Evolutionary conservation across 768 basidiomycete species (phyloP).

Genomic region (Favolaschia claudopus): DNA sequence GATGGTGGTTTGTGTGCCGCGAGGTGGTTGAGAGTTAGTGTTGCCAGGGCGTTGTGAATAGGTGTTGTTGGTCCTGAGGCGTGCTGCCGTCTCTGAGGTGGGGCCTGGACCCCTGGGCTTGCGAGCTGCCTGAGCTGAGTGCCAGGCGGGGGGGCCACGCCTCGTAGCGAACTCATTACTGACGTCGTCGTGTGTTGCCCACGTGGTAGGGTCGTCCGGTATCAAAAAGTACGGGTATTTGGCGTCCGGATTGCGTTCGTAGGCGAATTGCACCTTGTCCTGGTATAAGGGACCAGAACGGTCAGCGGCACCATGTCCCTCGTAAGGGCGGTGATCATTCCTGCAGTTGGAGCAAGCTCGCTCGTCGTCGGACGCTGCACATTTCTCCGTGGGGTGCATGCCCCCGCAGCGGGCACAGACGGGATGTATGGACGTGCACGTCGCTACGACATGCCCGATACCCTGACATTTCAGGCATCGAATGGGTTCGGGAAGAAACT

Average conservation of each 20-base stretch:
- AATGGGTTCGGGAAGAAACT: conserved; percentile 24
- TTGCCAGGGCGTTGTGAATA: too few species aligned
- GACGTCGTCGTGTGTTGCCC: background rate
- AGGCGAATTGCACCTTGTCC: conserved; percentile 6
- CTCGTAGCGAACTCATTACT: too few species aligned
- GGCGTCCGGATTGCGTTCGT: conserved; percentile 19
- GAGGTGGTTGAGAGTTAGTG: too few species aligned
- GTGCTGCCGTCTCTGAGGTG: too few species aligned
- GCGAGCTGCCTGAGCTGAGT: too few species aligned
- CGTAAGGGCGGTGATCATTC: background rate
- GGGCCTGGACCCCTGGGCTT: too few species aligned
- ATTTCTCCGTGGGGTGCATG: conserved; percentile 27
- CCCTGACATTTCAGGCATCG: conserved; percentile 28
- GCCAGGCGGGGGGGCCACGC: too few species aligned
- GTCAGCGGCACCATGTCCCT: conserved; percentile 39
- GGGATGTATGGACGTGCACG: conserved; percentile 16
- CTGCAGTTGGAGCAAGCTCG: conserved; percentile 36
- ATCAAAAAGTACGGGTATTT: conserved; percentile 28
- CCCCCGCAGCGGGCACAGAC: conserved; percentile 26
- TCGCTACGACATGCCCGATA: conserved; percentile 21
- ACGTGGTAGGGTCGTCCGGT: conserved; percentile 6
- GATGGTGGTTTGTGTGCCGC: too few species aligned
- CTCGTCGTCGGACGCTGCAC: conserved; percentile 15
- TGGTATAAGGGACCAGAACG: conserved; percentile 30
- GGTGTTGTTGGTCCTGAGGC: too few species aligned